Percentiles rank a stretch among this genome's conserved stretches.
These are phyloP conservation scores for Paspalum vaginatum DNA, from an alignment of 176 grass and related monocot genomes.

Conservation along the genomic window DNA sequence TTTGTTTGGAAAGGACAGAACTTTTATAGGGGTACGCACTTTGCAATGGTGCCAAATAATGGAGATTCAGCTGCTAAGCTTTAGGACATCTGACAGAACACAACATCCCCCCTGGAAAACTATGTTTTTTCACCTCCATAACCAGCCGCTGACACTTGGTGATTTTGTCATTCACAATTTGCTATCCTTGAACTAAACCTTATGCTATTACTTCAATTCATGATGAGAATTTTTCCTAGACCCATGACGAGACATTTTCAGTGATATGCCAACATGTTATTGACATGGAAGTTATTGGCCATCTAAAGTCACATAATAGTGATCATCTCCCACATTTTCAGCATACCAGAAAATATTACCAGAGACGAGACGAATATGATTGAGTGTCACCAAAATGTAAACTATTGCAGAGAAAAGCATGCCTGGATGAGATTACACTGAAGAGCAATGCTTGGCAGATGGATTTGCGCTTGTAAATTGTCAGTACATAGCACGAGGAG, in stretches of 20 bases:
- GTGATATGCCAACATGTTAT: not conserved
- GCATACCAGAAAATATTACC: not conserved
- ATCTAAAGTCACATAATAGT: not conserved
- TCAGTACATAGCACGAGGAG: not conserved
- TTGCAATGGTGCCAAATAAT: not conserved
- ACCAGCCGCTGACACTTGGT: too few species aligned
- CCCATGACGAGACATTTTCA: not conserved
- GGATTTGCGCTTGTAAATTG: not conserved
- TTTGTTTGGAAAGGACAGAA: not conserved
- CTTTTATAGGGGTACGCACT: not conserved
- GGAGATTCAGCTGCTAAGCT: not conserved
- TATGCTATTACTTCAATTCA: too few species aligned
- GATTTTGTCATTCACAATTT: not conserved
- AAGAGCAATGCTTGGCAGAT: not conserved
- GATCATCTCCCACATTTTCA: not conserved
- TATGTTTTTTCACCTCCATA: too few species aligned
- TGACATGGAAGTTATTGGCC: not conserved
- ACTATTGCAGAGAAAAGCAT: not conserved
- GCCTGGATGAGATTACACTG: not conserved
- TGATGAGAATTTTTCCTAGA: not conserved
- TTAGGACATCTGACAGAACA: not conserved
- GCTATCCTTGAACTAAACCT: not conserved
- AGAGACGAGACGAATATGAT: not conserved
- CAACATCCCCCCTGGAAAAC: too few species aligned
- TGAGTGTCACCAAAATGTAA: not conserved